A percentile compares a stretch with the other conserved stretches of the same genome.
Conservation (phyloP, 1,284 basidiomycete genomes). For the Heterobasidion occidentale region DNA sequence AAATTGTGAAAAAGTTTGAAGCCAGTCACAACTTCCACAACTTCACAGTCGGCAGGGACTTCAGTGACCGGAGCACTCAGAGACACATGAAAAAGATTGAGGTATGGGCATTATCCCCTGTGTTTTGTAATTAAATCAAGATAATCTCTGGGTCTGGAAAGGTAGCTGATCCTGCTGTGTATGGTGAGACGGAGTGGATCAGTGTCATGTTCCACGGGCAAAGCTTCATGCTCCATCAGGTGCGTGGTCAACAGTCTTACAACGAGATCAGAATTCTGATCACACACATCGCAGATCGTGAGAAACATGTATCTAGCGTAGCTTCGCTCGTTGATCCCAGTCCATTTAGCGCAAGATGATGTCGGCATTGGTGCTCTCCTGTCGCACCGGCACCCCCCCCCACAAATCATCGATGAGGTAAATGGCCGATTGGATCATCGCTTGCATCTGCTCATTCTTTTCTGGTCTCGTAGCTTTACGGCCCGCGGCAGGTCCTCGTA, state of each 20-base stretch:
- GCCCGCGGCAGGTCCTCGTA: conserved; percentile 74
- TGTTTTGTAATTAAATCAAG: background rate
- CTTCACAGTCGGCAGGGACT: conserved; percentile 88
- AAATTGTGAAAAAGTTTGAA: conserved; percentile 57
- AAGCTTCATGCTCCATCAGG: conserved; percentile 98
- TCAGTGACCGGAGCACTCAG: conserved; percentile 73
- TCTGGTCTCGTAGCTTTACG: conserved; percentile 43
- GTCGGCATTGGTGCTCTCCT: conserved; percentile 73
- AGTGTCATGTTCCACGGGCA: conserved; percentile 93
- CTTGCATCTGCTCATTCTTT: background rate
- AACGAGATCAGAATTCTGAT: background rate
- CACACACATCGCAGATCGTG: conserved; percentile 17
- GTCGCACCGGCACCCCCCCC: conserved; percentile 70
- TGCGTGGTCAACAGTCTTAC: conserved; percentile 19
- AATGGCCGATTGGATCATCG: background rate
- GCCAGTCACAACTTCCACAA: conserved; percentile 97
- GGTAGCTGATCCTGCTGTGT: conserved; percentile 75
- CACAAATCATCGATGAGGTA: conserved; percentile 67
- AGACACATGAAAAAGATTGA: conserved; percentile 83
- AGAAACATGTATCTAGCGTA: conserved; percentile 6
- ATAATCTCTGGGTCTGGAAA: conserved; percentile 19
- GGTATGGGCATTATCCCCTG: conserved; percentile 32
- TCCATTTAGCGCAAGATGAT: conserved; percentile 90
- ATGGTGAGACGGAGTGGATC: conserved; percentile 93
- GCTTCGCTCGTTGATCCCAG: too few relatives aligned